Evolutionary conservation across 208 protist species (phyloP).

Genomic region (Crithidia brevicula): DNA sequence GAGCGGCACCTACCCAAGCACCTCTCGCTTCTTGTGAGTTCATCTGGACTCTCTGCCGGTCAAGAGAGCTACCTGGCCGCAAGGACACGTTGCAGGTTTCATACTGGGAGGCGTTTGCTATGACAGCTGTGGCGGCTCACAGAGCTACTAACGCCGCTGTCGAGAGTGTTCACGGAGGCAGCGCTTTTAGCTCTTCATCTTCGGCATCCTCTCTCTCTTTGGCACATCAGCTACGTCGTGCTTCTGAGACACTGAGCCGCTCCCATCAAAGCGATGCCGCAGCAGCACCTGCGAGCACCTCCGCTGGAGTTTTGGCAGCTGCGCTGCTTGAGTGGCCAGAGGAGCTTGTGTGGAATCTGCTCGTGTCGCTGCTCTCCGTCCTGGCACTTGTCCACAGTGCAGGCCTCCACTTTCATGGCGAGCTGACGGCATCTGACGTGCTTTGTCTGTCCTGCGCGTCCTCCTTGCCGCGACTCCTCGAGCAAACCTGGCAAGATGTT

Average conservation of each 20-base stretch:
- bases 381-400: constrained; percentile 64
- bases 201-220: constrained; percentile 23
- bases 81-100: background rate
- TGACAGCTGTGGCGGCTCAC: constrained; percentile 26
- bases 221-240: constrained; percentile 29
- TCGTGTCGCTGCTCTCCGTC: constrained; percentile 62
- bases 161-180: background rate
- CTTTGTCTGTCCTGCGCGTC: constrained; percentile 65
- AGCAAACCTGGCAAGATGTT: constrained; percentile 33
- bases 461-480: constrained; percentile 32
- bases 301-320: too few species aligned
- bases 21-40: background rate
- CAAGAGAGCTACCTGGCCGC: background rate
- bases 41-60: constrained; percentile 6
- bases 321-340: constrained; percentile 68
- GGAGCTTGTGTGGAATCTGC: constrained; percentile 77
- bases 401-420: constrained; percentile 70
- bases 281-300: background rate
- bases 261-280: background rate
- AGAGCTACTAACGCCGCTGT: background rate
- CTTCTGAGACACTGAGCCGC: constrained; percentile 12
- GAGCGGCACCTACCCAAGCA: background rate
- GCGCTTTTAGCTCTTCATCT: constrained; percentile 4
- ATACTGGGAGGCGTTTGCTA: constrained; percentile 28
- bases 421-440: constrained; percentile 61